Conservation (phyloP, 805 yeast genomes). For the Sungouiella blattae region DNA sequence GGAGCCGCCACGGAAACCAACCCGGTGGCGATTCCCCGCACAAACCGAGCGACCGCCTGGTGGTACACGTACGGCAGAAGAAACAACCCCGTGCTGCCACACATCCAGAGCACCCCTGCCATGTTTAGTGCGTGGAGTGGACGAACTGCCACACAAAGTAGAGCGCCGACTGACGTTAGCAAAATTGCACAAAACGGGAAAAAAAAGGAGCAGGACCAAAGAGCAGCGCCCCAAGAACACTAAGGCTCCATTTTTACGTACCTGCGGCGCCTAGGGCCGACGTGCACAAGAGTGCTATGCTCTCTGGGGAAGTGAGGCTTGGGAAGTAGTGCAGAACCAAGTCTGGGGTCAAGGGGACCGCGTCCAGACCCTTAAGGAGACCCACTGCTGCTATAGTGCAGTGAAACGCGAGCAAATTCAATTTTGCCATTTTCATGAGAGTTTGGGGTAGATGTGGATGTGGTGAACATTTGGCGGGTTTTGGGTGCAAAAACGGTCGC, state of each 20-base stretch:
- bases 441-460: too few relatives aligned
- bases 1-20: conserved; percentile 28
- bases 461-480: too few relatives aligned
- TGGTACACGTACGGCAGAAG: conserved; percentile 23
- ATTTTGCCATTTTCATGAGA: too few relatives aligned
- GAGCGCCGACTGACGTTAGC: conserved; percentile 29
- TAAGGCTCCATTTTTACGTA: conserved; percentile 14
- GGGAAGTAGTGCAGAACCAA: conserved; percentile 21
- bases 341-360: conserved; percentile 3
- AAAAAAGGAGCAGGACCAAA: too few relatives aligned
- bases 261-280: conserved; percentile 35
- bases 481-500: too few relatives aligned
- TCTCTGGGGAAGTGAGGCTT: conserved; percentile 18
- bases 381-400: not conserved
- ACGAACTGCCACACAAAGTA: conserved; percentile 28
- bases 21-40: conserved; percentile 33
- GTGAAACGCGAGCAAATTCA: too few relatives aligned
- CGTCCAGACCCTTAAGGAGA: not conserved
- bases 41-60: conserved; percentile 25
- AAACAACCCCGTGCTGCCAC: conserved; percentile 22
- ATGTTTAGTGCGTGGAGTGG: conserved; percentile 22
- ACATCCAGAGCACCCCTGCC: conserved; percentile 25
- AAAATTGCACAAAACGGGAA: not conserved
- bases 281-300: conserved; percentile 22
- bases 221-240: too few relatives aligned